phyloP scores from a whole-genome alignment of 805 yeast species.

The Kodamaea restingae region DNA sequence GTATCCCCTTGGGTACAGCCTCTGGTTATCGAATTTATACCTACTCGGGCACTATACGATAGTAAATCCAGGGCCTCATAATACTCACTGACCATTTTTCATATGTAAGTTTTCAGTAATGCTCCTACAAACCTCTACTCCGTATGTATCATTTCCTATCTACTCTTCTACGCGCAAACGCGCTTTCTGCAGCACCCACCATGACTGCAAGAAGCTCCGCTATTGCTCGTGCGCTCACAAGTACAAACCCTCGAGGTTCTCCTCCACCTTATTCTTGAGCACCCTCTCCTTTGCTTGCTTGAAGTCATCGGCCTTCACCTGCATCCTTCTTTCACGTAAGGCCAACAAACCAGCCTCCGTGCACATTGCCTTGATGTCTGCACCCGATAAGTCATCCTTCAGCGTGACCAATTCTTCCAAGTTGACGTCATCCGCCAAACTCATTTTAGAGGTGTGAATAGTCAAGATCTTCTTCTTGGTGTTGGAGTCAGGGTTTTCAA shows the following conservation, averaged over 20 bases:
- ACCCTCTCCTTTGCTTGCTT: constrained; percentile 92
- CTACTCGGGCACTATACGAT: no score
- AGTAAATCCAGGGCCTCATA: no score
- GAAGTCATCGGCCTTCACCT: constrained; percentile 91
- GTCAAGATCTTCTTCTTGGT: constrained; percentile 90
- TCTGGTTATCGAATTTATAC: no score
- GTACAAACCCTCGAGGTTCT: constrained; percentile 90
- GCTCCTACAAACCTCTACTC: no score
- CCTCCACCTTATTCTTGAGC: constrained; percentile 93
- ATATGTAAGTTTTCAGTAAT: no score
- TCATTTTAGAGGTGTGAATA: constrained; percentile 93
- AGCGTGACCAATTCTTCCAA: constrained; percentile 83
- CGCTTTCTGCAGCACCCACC: no score
- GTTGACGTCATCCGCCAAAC: constrained; percentile 79
- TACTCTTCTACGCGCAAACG: no score
- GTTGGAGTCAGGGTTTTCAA: constrained; percentile 91
- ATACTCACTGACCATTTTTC: no score
- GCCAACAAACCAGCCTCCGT: constrained; percentile 97
- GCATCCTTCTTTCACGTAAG: constrained; percentile 94
- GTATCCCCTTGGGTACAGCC: no score
- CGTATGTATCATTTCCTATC: not conserved
- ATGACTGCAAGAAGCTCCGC: no score
- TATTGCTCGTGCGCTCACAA: constrained; percentile 42
- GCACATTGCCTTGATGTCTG: constrained; percentile 95
- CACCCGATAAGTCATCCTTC: constrained; percentile 94